These are phyloP conservation scores for Aphanomyces stellatus DNA, from an alignment of 352 stramenopile species.

Conservation along the genomic window DNA sequence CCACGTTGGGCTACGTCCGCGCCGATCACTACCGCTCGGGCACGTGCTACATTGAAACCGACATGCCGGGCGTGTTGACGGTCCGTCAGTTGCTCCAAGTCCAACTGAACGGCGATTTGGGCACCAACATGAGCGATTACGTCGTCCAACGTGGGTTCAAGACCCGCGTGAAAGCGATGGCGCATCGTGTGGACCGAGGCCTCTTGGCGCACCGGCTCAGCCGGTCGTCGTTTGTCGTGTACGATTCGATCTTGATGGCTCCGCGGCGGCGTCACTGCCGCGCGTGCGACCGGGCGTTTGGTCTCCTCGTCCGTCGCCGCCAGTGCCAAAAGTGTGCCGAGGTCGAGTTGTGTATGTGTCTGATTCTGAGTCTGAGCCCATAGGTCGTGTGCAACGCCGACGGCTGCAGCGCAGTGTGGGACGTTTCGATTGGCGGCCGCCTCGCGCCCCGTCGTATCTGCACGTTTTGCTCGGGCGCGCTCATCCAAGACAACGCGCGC, in stretches of 20 bases:
- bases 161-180: too few species aligned
- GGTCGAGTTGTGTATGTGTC: neutral
- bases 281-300: neutral
- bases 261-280: neutral
- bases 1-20: neutral
- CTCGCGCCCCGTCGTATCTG: neutral
- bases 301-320: neutral
- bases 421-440: neutral
- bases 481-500: too few species aligned
- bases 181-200: too few species aligned
- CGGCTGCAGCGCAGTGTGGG: neutral
- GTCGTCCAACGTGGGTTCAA: too few species aligned
- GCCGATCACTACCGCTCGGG: neutral
- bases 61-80: neutral
- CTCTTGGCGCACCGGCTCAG: too few species aligned
- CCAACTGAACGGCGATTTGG: neutral
- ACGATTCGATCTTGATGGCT: neutral
- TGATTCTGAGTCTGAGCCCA: neutral
- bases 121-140: too few species aligned
- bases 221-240: neutral
- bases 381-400: neutral
- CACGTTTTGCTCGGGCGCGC: neutral
- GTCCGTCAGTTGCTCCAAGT: neutral
- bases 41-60: neutral
- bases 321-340: neutral